Base-by-base conservation (phyloP, 441 rosid genomes). In the Flueggea neowawraea region DNA sequence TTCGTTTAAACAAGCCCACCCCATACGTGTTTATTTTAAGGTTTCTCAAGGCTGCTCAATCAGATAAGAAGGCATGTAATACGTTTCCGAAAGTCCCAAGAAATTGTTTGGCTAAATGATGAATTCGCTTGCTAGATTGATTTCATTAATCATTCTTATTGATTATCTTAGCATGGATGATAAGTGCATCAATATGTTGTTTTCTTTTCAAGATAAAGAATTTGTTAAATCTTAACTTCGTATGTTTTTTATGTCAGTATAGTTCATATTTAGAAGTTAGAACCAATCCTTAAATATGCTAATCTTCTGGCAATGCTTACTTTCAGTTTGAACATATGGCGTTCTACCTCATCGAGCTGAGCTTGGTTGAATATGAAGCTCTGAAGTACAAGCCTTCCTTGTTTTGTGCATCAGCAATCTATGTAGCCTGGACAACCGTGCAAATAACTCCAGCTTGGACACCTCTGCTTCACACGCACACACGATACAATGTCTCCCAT, bases 21-120 rank as follows among this genome's bases (percentile, higher is more conserved):
- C 86, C 95, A 6, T 91, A 94, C 66, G 96, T 91, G 68, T 94
- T 94, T 86, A 83, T 89, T 96, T 71, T 91, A 67, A 86, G 96
- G 72, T 94, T 91, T 76, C 87, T 94, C 49, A 89, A 87, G 82
- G 97, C 95, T 78, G 95, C 99, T 70, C 87, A 76, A 67, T 82
- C 97, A 44, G 84, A 90, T 71, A 61, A 67, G 56, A 77, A 79
- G 93, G 97, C 90, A 75, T 32, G 54, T 12, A 1, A 39, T 58
- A 57, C 16, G 64, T 67, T 39, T 69, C 7, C 28, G 16, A 56
- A 56, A 60, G 68, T 59, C n/a, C 36, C 48, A 41, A 28, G 14
- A 14, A 28, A 60, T 48, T 39, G 11, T 58, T 58, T 65, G 41
- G 50, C 51, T 47, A n/a, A 6, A 22, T 48, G 14, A 36, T 31